Evolutionary conservation across 2,329 filamentous ascomycete genomes (phyloP), one percentile per base, ranked within the genome.

Genomic region (Lecanicillium sp.): DNA sequence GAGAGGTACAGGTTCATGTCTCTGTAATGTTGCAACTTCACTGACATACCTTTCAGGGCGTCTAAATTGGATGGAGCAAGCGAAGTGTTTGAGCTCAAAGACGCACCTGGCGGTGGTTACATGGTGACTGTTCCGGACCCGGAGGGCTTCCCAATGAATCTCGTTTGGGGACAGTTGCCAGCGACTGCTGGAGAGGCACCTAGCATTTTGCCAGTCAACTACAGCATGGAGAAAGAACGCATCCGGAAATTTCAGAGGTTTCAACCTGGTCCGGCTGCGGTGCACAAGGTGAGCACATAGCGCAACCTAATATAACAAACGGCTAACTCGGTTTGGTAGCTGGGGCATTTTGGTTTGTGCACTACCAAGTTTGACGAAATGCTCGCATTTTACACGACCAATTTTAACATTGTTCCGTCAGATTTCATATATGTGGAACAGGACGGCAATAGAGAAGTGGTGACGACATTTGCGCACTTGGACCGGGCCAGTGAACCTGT

Each of bases 381-480:
- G 2, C 50, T 15, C 62, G 3, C 46, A 46, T 1, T 69, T 44
- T 68, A 67, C 46, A 62, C 57, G 0, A 17, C 20, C 2, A 58
- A 58, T 35, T 66, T 68, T 56, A 68, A 67, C 47, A 54, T 69
- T 34, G 56, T 59, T 1, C 58, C 58, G 2, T 54, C 57, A 0
- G 64, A 69, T 36, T 48, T 54, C 14, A 36, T 51, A 2, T 46
- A 45, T 25, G 33, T 45, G 35, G 28, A 32, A 27, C 13, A 14
- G 36, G 30, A 29, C 10, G 15, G 40, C 7, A 31, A 46, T 11
- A 39, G 46, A n/a, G 46, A 51, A 12, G 42, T 50, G 2, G 17
- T n/a, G n/a, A n/a, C 66, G 2, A 60, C 64, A 3, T 79, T 80
- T 49, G 51, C 68, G 17, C 74, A 77, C 45, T 58, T 79, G 13